These are phyloP conservation scores for Cladophialophora carrionii DNA, from an alignment of 2,329 filamentous ascomycete genomes.

Conservation along the genomic window DNA sequence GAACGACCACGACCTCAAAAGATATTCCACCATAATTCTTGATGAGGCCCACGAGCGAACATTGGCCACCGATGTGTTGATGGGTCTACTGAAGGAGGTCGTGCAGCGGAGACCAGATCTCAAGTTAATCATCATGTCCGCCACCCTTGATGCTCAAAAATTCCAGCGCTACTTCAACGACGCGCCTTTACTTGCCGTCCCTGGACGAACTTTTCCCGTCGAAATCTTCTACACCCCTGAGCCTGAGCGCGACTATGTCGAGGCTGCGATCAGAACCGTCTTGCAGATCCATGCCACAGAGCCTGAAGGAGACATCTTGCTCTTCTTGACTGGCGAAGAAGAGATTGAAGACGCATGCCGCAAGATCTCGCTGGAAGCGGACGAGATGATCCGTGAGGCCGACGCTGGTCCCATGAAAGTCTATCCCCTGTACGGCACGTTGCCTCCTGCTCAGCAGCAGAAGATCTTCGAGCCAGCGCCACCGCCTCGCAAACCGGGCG, in stretches of 20 bases:
- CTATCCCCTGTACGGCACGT: slow-evolving; percentile 90
- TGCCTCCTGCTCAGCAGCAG: slow-evolving; percentile 92
- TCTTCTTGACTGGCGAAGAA: slow-evolving; percentile 97
- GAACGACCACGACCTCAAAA: slow-evolving; percentile 86
- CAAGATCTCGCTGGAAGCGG: slow-evolving; percentile 86
- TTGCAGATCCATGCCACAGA: slow-evolving; percentile 95
- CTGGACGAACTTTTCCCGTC: slow-evolving; percentile 91
- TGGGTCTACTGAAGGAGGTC: slow-evolving; percentile 93
- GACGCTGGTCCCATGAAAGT: slow-evolving; percentile 87
- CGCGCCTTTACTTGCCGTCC: slow-evolving; percentile 88
- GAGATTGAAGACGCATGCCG: slow-evolving; percentile 96
- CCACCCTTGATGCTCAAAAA: slow-evolving; percentile 94
- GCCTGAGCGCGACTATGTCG: slow-evolving; percentile 93
- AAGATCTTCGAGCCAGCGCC: slow-evolving; percentile 92
- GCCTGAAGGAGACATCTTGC: slow-evolving; percentile 84
- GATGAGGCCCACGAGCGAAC: slow-evolving; percentile 99
- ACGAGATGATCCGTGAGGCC: slow-evolving; percentile 88
- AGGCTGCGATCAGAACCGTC: slow-evolving; percentile 91
- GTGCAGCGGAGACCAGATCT: slow-evolving; percentile 79
- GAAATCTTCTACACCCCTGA: slow-evolving; percentile 99
- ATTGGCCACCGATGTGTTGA: slow-evolving; percentile 93
- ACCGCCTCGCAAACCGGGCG: slow-evolving; percentile 69
- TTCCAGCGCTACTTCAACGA: slow-evolving; percentile 98
- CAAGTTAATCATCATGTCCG: slow-evolving; percentile 99
- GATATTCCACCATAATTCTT: slow-evolving; percentile 97